phyloP scores from a whole-genome alignment of 2,329 filamentous ascomycete species.

The Fusarium xyrophilum region DNA sequence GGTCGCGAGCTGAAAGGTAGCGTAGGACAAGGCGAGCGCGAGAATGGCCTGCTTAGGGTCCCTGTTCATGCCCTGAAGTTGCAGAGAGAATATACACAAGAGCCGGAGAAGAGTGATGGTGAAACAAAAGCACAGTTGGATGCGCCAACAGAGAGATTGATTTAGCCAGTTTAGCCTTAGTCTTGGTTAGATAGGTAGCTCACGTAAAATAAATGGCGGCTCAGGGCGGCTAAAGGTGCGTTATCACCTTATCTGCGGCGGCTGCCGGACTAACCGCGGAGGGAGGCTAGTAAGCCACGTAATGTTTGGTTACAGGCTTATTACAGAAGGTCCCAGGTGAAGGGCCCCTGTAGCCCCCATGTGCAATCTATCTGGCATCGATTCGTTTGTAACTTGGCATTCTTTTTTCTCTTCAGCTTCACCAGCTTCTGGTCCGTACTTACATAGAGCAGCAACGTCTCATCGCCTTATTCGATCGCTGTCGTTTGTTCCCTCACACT shows the following conservation, averaged over 20 bases:
- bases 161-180: slow-evolving; percentile 2
- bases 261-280: slow-evolving; percentile 23
- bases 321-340: slow-evolving; percentile 13
- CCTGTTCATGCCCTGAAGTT: slow-evolving; percentile 44
- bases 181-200: neutral
- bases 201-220: neutral
- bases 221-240: slow-evolving; percentile 5
- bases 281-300: slow-evolving; percentile 19
- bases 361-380: slow-evolving; percentile 30
- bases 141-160: slow-evolving; percentile 31
- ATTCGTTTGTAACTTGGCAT: slow-evolving; percentile 18
- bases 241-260: slow-evolving; percentile 31
- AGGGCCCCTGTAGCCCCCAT: slow-evolving; percentile 17
- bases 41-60: slow-evolving; percentile 50
- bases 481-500: neutral
- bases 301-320: slow-evolving; percentile 22
- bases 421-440: neutral
- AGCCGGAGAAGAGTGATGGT: neutral
- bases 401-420: slow-evolving; percentile 8
- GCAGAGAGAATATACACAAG: neutral
- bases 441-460: neutral
- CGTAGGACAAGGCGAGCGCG: slow-evolving; percentile 46
- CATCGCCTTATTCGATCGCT: neutral
- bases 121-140: slow-evolving; percentile 11
- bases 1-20: slow-evolving; percentile 48